Conservation (phyloP, 2,329 filamentous ascomycete genomes). For the Cucurbitaria berberidis region DNA sequence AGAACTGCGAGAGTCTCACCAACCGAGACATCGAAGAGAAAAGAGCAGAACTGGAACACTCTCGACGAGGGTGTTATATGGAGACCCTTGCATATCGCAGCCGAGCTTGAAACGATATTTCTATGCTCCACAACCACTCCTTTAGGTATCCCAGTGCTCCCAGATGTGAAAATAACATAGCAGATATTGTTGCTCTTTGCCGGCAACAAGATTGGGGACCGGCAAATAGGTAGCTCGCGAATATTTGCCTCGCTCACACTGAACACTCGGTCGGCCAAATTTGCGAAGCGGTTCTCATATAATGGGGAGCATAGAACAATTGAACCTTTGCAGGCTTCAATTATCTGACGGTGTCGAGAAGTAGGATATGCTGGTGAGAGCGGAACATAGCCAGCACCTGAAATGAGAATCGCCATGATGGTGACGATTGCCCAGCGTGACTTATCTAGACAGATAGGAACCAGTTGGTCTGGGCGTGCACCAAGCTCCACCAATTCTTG, state of each 20-base stretch:
- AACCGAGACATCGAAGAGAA: conserved; percentile 44
- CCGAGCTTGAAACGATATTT: conserved; percentile 36
- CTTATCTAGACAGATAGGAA: conserved; percentile 47
- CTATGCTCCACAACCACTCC: conserved; percentile 41
- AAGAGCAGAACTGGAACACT: conserved; percentile 46
- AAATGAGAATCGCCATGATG: conserved; percentile 45
- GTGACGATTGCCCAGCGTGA: conserved; percentile 46
- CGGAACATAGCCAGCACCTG: conserved; percentile 43
- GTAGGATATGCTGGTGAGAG: conserved; percentile 35
- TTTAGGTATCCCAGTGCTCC: conserved; percentile 42
- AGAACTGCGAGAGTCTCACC: conserved; percentile 44
- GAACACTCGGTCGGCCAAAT: conserved; percentile 25
- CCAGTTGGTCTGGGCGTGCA: conserved; percentile 41
- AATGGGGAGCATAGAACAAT: conserved; percentile 37
- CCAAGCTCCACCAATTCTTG: conserved; percentile 38
- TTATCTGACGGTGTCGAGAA: conserved; percentile 36
- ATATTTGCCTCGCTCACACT: conserved; percentile 24
- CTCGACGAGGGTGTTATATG: conserved; percentile 35
- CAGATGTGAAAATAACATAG: conserved; percentile 44
- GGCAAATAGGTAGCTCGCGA: conserved; percentile 16
- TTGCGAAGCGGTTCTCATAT: conserved; percentile 27
- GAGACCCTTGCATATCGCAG: conserved; percentile 35
- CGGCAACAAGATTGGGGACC: conserved; percentile 11
- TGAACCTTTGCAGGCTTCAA: conserved; percentile 34
- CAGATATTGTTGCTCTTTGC: conserved; percentile 28